phyloP scores from a whole-genome alignment of 768 basidiomycete species.

The Phylloporus arenicola region DNA sequence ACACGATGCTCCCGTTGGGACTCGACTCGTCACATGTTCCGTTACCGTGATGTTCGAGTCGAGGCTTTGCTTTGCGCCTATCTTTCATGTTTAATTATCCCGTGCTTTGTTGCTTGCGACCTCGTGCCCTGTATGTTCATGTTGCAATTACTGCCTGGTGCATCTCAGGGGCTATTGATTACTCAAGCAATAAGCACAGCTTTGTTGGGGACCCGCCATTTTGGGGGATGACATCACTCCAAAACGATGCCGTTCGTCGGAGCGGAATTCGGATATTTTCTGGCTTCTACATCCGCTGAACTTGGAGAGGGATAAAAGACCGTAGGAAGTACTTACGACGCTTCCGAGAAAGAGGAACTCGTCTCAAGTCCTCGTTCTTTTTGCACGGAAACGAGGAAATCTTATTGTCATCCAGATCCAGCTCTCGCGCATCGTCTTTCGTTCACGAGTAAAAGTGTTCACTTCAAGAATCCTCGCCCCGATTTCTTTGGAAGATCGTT shows the following conservation, averaged over 20 bases:
- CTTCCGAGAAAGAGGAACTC: not conserved
- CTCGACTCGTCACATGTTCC: slow-evolving; percentile 31
- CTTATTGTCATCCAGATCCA: too few species aligned
- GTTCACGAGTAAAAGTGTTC: not conserved
- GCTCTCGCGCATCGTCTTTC: too few species aligned
- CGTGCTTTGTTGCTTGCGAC: not conserved
- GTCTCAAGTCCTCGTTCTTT: not conserved
- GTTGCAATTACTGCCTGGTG: not conserved
- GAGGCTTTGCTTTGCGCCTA: not conserved
- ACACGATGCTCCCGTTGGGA: slow-evolving; percentile 55
- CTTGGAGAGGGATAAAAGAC: too few species aligned
- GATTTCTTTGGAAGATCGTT: too few species aligned
- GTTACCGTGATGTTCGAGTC: slow-evolving; percentile 7
- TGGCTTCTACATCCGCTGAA: too few species aligned
- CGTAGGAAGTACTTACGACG: too few species aligned
- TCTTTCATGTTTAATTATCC: not conserved
- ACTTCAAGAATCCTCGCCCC: too few species aligned
- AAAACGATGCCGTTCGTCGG: too few species aligned
- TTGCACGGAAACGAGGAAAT: not conserved
- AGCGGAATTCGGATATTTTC: not conserved
- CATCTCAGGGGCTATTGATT: not conserved
- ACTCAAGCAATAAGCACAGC: not conserved
- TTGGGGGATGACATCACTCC: not conserved
- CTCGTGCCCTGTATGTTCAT: too few species aligned
- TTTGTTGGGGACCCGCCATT: not conserved